Conservation (phyloP, 2,329 filamentous ascomycete genomes). For the Fonsecaea multimorphosa region DNA sequence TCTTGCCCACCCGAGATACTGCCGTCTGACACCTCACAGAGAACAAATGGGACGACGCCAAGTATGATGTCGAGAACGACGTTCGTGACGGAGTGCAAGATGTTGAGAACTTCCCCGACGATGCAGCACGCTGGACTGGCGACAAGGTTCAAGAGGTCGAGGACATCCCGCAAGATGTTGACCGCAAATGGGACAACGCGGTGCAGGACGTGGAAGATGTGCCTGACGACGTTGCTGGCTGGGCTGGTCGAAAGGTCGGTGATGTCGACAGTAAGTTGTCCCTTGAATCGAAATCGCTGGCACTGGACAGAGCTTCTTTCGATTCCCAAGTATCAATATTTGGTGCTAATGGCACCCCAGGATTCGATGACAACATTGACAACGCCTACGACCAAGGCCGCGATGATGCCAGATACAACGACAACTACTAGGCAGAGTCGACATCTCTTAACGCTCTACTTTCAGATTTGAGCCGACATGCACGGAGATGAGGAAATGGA, state of each 20-base stretch:
- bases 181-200: conserved; percentile 45
- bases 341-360: background rate
- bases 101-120: conserved; percentile 51
- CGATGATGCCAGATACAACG: conserved; percentile 32
- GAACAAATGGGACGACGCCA: conserved; percentile 45
- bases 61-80: conserved; percentile 44
- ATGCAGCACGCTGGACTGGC: conserved; percentile 53
- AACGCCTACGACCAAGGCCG: conserved; percentile 53
- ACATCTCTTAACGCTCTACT: background rate
- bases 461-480: background rate
- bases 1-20: background rate
- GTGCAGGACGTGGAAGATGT: conserved; percentile 45
- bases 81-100: conserved; percentile 33
- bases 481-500: background rate
- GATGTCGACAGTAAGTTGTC: conserved; percentile 48
- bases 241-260: conserved; percentile 51
- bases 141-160: conserved; percentile 52
- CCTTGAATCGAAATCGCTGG: background rate
- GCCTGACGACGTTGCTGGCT: conserved; percentile 48
- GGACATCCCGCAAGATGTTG: conserved; percentile 47
- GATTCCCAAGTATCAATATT: background rate
- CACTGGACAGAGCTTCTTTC: background rate
- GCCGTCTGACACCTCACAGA: conserved; percentile 38
- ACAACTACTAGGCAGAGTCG: conserved; percentile 8
- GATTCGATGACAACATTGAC: conserved; percentile 49